These are phyloP conservation scores for Dactylellina cionopaga DNA, from an alignment of 2,329 filamentous ascomycete genomes.

Conservation along the genomic window DNA sequence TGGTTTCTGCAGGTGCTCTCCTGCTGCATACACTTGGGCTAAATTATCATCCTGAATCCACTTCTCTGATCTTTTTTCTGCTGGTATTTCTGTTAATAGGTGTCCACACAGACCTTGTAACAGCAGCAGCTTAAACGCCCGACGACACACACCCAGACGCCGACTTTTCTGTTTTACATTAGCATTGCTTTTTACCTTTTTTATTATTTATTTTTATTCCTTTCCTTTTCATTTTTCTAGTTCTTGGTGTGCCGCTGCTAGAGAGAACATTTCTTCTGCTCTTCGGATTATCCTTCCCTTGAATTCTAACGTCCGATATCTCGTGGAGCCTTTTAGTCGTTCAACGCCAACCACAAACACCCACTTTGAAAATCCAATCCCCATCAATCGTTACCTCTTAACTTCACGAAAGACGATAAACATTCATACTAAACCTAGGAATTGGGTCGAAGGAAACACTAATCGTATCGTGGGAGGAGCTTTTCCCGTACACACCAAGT, in stretches of 20 bases:
- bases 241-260: slow-evolving; percentile 14
- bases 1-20: slow-evolving; percentile 42
- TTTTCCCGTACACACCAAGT: neutral
- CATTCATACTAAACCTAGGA: neutral
- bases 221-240: slow-evolving; percentile 7
- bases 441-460: neutral
- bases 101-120: slow-evolving; percentile 40
- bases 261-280: slow-evolving; percentile 15
- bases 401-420: neutral
- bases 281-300: slow-evolving; percentile 50
- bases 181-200: slow-evolving; percentile 30
- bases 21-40: slow-evolving; percentile 7
- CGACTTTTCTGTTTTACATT: slow-evolving; percentile 37
- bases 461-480: slow-evolving; percentile 8
- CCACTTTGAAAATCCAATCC: slow-evolving; percentile 22
- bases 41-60: slow-evolving; percentile 27
- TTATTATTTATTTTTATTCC: slow-evolving; percentile 15
- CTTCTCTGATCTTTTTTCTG: slow-evolving; percentile 24
- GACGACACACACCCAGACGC: slow-evolving; percentile 38
- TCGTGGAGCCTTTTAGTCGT: slow-evolving; percentile 23
- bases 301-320: slow-evolving; percentile 38
- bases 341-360: neutral
- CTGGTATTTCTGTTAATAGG: slow-evolving; percentile 29
- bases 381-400: slow-evolving; percentile 6
- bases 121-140: slow-evolving; percentile 41